Evolutionary conservation across 192 early-diverging fungal species (phyloP), one percentile per base, ranked within the genome.

Genomic region (Coemansia sp.): DNA sequence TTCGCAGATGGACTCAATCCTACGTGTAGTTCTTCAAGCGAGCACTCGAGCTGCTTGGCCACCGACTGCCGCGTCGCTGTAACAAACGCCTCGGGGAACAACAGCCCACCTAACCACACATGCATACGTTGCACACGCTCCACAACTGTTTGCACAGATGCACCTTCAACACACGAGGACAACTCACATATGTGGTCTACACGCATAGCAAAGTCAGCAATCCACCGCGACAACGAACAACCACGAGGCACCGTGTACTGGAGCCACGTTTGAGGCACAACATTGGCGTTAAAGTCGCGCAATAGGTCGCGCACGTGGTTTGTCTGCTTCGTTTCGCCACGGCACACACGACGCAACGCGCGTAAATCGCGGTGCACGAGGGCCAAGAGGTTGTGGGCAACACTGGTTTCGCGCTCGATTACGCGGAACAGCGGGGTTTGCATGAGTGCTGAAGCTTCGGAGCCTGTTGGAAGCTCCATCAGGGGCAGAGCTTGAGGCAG

Each of bases 51-150:
- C 22, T 65, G 72, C 72, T 95, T 90, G 15, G 94, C 92, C 2
- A 85, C 89, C 5, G 85, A 82, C 73, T 97, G 94, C 37, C 93
- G 85, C 11, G 94, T 94, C 21, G 94, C 94, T 0, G 94, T 97
- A 17, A 95, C 83, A 71, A 89, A 96, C 15, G 94, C 94, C 72
- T 95, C 92, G 15, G 94, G 94, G 43, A 86, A 87, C 72, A 96
- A 87, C 17, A 96, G 73, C 0, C 92, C 93, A 51, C 94, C 94
- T 17, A 96, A 66, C 90, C 90, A 94, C n/a, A 96, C 79, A 25
- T 74, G 62, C 7, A 72, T 32, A 15, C 51, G n/a, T 49, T 73
- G 63, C 39, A 55, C 53, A 1, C 15, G 22, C 8, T 24, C 53
- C 10, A 55, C 53, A 9, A 55, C 25, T 11, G 53, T 7, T 14